phyloP scores from a whole-genome alignment of 2,329 filamentous ascomycete species.

The Alternaria ethzedia region DNA sequence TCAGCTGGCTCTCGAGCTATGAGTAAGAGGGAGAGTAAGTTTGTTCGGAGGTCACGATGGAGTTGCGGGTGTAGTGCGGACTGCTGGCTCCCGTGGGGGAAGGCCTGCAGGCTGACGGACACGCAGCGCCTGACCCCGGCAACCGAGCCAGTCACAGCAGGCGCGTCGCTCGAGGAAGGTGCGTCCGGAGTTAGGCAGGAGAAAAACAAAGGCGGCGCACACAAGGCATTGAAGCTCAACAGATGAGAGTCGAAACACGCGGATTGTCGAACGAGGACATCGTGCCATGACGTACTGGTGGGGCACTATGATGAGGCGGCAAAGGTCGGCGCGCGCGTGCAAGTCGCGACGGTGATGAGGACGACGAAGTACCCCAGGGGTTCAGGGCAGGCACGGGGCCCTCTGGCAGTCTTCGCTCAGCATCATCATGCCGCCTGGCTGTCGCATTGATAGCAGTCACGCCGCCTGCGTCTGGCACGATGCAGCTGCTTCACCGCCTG shows the following conservation, averaged over 20 bases:
- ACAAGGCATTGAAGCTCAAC: constrained; percentile 20
- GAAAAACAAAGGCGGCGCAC: constrained; percentile 5
- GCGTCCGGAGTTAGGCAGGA: constrained; percentile 10
- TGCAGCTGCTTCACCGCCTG: constrained; percentile 19
- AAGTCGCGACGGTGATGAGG: constrained; percentile 1
- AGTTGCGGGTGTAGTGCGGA: not conserved
- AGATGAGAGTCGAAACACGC: not conserved
- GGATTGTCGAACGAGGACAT: not conserved
- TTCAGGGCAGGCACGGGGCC: constrained; percentile 2
- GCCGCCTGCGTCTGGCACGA: constrained; percentile 2
- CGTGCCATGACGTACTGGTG: constrained; percentile 11
- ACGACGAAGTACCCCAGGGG: not conserved
- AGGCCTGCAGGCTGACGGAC: constrained; percentile 10
- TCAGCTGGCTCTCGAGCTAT: not conserved
- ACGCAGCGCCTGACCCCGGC: constrained; percentile 15
- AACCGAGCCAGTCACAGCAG: constrained; percentile 28
- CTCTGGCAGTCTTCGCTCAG: not conserved
- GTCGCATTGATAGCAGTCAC: not conserved
- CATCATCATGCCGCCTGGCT: constrained; percentile 1
- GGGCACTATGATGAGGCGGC: not conserved
- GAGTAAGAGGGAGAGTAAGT: not conserved
- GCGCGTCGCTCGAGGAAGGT: constrained; percentile 4
- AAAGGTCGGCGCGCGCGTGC: constrained; percentile 3
- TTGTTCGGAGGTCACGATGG: constrained; percentile 9
- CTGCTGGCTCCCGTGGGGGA: not conserved